Conservation (phyloP, 208 protist species). For the Trypanosoma lewisi region DNA sequence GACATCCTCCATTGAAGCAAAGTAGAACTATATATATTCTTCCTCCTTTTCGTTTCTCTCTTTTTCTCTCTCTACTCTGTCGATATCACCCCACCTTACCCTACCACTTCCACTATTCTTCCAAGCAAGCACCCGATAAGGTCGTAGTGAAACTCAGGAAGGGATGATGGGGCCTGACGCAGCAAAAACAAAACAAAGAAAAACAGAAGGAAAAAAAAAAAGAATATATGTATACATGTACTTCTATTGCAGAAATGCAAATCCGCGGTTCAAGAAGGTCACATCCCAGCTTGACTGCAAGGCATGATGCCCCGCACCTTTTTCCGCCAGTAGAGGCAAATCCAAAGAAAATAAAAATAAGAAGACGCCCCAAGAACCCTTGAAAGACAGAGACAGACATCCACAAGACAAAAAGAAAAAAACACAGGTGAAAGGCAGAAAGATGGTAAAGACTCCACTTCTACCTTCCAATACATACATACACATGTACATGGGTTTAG, state of each 20-base stretch:
- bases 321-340: not conserved
- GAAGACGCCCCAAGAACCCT: not conserved
- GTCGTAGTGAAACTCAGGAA: not conserved
- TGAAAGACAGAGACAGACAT: not conserved
- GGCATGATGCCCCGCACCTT: too few relatives aligned
- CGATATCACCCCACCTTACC: not conserved
- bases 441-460: not conserved
- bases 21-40: not conserved
- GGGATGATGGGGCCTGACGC: not conserved
- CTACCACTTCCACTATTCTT: not conserved
- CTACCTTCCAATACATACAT: constrained; percentile 14
- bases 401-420: constrained; percentile 1
- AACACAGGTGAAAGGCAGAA: constrained; percentile 5
- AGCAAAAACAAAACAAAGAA: not conserved
- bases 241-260: too few relatives aligned
- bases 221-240: not conserved
- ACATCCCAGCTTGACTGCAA: too few relatives aligned
- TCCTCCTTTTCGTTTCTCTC: constrained; percentile 5
- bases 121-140: too few relatives aligned
- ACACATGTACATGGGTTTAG: constrained; percentile 9
- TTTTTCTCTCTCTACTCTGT: not conserved
- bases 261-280: too few relatives aligned
- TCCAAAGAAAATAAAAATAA: not conserved
- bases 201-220: not conserved
- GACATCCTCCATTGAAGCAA: not conserved